Evolutionary conservation across 1,284 basidiomycete genomes (phyloP).

Genomic region (Cutaneotrichosporon sp.): DNA sequence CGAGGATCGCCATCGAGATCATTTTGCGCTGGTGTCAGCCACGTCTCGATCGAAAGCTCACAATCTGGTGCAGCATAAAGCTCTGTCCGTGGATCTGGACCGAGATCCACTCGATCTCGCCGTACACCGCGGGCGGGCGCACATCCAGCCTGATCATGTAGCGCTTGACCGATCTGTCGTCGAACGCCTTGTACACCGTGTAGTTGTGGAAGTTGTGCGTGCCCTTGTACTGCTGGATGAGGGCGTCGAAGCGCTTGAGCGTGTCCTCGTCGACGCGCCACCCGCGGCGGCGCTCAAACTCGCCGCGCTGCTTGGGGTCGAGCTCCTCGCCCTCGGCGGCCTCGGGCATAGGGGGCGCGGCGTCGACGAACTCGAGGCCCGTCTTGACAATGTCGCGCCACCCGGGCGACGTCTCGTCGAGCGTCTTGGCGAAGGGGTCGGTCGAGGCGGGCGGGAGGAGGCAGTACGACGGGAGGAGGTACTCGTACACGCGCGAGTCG

Average conservation of each 20-base stretch:
- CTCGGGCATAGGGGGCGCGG: conserved; percentile 48
- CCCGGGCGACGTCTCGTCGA: conserved; percentile 51
- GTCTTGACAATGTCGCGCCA: conserved; percentile 46
- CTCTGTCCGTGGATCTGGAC: conserved; percentile 95
- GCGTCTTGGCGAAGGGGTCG: conserved; percentile 62
- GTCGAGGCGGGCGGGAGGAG: conserved; percentile 86
- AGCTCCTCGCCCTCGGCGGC: conserved; percentile 45
- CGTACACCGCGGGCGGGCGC: conserved; percentile 75
- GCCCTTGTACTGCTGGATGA: conserved; percentile 70
- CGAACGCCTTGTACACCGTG: conserved; percentile 82
- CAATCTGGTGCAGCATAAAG: conserved; percentile 95
- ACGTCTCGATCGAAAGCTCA: conserved; percentile 31
- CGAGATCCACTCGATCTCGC: conserved; percentile 92
- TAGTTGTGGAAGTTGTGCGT: conserved; percentile 93
- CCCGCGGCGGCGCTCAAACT: conserved; percentile 53
- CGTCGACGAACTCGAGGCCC: conserved; percentile 43
- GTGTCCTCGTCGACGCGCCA: conserved; percentile 67
- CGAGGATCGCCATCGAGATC: conserved; percentile 83
- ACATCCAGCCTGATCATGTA: conserved; percentile 85
- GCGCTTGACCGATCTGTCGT: conserved; percentile 76
- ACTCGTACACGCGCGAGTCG: conserved; percentile 95
- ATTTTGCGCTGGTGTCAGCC: conserved; percentile 78
- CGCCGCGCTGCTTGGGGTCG: conserved; percentile 37
- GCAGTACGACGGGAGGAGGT: conserved; percentile 92
- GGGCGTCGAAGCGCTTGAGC: conserved; percentile 61